Conservation (phyloP, 345 rosid species). For the Xanthoceras sorbifolium region DNA sequence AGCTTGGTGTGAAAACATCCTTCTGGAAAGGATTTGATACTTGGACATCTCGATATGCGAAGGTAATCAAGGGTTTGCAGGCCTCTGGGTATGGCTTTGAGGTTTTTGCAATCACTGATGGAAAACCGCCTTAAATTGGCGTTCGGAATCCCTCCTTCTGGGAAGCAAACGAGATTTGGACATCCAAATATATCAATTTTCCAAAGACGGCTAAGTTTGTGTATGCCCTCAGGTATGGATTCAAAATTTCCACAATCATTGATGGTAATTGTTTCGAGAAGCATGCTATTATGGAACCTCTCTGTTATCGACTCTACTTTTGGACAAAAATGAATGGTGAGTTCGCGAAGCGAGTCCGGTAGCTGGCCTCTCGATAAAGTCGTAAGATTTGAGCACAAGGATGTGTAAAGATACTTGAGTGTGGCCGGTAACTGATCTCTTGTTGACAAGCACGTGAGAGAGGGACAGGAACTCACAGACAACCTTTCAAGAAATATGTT, state of each 20-base stretch:
- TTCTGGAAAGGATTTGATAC: slow-evolving; percentile 13
- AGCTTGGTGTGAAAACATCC: slow-evolving; percentile 6
- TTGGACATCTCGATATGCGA: not conserved
- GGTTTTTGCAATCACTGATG: not conserved
- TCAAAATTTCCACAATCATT: not conserved
- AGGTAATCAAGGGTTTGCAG: not conserved
- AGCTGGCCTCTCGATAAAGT: not conserved
- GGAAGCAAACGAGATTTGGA: not conserved
- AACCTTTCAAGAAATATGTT: not conserved
- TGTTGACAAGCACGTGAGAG: not conserved
- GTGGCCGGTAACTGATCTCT: not conserved
- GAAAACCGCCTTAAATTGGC: not conserved
- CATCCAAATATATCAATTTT: not conserved
- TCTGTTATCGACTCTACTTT: not conserved
- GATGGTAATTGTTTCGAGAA: not conserved
- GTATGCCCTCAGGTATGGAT: not conserved
- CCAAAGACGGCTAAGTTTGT: not conserved
- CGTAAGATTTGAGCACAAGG: not conserved
- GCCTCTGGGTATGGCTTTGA: not conserved
- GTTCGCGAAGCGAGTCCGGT: not conserved
- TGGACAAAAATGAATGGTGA: not conserved
- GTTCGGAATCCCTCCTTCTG: slow-evolving; percentile 1
- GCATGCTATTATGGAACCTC: not conserved
- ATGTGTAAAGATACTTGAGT: not conserved
- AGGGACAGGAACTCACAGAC: not conserved